Evolutionary conservation across 2,329 filamentous ascomycete species (phyloP).

Genomic region (Teratosphaeriaceae sp.): DNA sequence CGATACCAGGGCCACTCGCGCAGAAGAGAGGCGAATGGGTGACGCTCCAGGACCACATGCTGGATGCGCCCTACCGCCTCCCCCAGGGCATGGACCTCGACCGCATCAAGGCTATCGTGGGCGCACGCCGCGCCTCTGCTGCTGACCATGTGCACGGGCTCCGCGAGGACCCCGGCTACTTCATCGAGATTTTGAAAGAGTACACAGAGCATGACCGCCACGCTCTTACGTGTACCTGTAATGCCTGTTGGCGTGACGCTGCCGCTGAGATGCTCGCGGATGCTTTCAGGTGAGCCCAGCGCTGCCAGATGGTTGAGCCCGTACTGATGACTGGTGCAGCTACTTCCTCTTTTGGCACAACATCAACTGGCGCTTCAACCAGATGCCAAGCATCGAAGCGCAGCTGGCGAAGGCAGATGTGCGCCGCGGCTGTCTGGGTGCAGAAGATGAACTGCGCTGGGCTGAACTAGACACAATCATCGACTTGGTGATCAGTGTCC

Average conservation of each 20-base stretch:
- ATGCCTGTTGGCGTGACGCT: conserved; percentile 11
- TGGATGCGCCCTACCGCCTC: conserved; percentile 48
- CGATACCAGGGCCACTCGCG: conserved; percentile 7
- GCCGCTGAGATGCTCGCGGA: conserved; percentile 14
- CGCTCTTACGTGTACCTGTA: conserved; percentile 11
- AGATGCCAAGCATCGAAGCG: conserved; percentile 14
- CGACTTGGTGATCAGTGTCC: conserved; percentile 7
- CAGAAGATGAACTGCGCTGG: conserved; percentile 34
- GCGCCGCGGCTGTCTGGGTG: conserved; percentile 28
- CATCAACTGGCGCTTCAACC: conserved; percentile 10
- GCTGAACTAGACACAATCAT: conserved; percentile 30
- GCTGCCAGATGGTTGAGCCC: no score
- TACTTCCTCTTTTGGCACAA: conserved; percentile 16
- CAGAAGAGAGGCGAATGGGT: conserved; percentile 7
- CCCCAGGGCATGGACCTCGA: conserved; percentile 43
- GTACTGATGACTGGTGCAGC: no score
- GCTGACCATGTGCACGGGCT: conserved; percentile 52
- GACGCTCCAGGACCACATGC: conserved; percentile 19
- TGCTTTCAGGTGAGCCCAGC: no score
- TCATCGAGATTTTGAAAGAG: conserved; percentile 39
- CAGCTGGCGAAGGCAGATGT: conserved; percentile 39
- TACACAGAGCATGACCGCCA: conserved; percentile 41
- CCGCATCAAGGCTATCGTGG: conserved; percentile 40
- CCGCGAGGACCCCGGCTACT: conserved; percentile 55
- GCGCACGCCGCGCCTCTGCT: conserved; percentile 35